These are phyloP conservation scores for Arthrobotrys megalospora DNA, from an alignment of 2,329 filamentous ascomycete species.

Conservation along the genomic window DNA sequence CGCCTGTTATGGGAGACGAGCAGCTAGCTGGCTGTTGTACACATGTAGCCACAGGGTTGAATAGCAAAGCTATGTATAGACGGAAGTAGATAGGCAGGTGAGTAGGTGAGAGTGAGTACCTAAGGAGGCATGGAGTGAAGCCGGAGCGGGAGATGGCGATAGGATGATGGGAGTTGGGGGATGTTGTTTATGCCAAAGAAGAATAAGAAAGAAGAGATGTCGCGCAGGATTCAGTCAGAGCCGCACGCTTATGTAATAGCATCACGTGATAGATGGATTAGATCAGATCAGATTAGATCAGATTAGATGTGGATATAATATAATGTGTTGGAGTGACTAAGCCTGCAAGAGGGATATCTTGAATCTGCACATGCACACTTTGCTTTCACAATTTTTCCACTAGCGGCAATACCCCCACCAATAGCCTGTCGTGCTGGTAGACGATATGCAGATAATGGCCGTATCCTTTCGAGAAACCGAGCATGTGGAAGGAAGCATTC, in stretches of 20 bases:
- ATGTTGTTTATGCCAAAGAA: slow-evolving; percentile 11
- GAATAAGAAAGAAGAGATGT: background rate
- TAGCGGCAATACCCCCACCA: slow-evolving; percentile 15
- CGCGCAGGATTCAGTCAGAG: slow-evolving; percentile 3
- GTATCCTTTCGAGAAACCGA: too few relatives aligned
- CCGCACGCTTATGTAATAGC: too few relatives aligned
- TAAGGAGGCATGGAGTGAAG: background rate
- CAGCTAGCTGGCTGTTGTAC: background rate
- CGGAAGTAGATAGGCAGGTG: background rate
- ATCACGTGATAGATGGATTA: too few relatives aligned
- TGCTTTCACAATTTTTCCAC: slow-evolving; percentile 27
- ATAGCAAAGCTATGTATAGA: too few relatives aligned
- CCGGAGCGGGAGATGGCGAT: background rate
- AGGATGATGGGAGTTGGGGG: background rate
- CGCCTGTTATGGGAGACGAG: background rate
- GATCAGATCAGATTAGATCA: slow-evolving; percentile 6
- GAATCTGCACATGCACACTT: slow-evolving; percentile 31
- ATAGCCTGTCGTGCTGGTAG: background rate
- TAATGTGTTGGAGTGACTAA: slow-evolving; percentile 8
- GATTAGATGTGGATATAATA: background rate
- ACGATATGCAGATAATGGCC: too few relatives aligned
- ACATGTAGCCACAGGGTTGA: too few relatives aligned
- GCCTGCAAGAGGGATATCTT: background rate
- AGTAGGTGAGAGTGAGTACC: background rate
- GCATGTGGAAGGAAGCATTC: too few relatives aligned